Conservation (phyloP, 2,329 filamentous ascomycete genomes). For the Cercospora beticola region DNA sequence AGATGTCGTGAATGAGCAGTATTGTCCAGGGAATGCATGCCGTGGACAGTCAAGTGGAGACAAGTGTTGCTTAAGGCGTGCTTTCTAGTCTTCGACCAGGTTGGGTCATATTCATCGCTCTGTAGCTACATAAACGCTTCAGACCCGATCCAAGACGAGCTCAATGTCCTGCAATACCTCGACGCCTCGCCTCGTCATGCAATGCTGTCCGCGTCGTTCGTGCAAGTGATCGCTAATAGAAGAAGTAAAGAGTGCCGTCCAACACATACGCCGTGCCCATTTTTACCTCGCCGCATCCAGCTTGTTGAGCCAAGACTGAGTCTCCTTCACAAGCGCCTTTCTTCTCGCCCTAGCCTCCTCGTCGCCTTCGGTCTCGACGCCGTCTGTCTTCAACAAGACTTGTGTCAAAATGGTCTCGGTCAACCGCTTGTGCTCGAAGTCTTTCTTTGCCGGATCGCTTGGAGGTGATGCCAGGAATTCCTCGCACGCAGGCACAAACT, state of each 20-base stretch:
- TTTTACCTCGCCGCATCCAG: conserved; percentile 54
- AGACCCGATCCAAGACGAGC: neutral
- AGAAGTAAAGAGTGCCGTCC: neutral
- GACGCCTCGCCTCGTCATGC: conserved; percentile 15
- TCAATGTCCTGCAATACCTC: neutral
- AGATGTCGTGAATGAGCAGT: neutral
- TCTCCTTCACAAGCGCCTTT: conserved; percentile 71
- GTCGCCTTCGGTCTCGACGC: conserved; percentile 71
- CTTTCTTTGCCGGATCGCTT: conserved; percentile 63
- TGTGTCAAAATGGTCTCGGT: conserved; percentile 75
- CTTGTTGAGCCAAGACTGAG: conserved; percentile 64
- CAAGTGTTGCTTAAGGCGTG: neutral
- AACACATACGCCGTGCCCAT: neutral
- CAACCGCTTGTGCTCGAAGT: conserved; percentile 72
- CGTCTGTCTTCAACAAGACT: conserved; percentile 73
- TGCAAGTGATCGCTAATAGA: conserved; percentile 6
- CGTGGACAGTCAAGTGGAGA: neutral
- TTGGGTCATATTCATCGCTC: neutral
- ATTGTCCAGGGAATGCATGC: neutral
- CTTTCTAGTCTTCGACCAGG: neutral
- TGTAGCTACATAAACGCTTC: neutral
- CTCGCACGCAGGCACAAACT: conserved; percentile 63
- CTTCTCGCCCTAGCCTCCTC: conserved; percentile 62
- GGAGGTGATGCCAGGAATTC: conserved; percentile 65
- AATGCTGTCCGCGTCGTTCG: conserved; percentile 1